phyloP scores from a whole-genome alignment of 2,329 filamentous ascomycete species.

The Aspergillus oerlinghausenensis region DNA sequence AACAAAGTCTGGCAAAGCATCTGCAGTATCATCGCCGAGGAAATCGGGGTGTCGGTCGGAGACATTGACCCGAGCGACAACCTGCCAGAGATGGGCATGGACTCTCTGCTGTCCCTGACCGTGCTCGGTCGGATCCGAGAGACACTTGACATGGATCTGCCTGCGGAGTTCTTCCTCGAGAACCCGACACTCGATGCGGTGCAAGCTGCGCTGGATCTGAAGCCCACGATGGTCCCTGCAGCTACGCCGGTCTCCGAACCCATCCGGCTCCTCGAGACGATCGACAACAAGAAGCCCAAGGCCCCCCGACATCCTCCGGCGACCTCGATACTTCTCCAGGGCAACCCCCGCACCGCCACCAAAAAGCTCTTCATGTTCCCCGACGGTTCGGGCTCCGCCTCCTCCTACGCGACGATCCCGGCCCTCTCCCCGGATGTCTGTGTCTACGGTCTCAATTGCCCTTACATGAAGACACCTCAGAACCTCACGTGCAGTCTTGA shows the following conservation, averaged over 20 bases:
- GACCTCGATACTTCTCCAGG: conserved; percentile 41
- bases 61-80: conserved; percentile 39
- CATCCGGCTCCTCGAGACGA: conserved; percentile 20
- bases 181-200: conserved; percentile 40
- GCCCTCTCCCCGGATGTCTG: conserved; percentile 37
- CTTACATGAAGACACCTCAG: conserved; percentile 41
- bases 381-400: conserved; percentile 45
- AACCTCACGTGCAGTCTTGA: conserved; percentile 33
- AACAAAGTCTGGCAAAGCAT: conserved; percentile 38
- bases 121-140: conserved; percentile 44
- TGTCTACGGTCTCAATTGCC: conserved; percentile 42
- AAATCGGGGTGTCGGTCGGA: conserved; percentile 40
- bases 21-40: conserved; percentile 38
- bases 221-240: conserved; percentile 27
- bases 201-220: conserved; percentile 35
- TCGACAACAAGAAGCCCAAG: conserved; percentile 19
- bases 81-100: conserved; percentile 42
- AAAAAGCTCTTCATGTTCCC: conserved; percentile 42
- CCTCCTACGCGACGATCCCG: conserved; percentile 43
- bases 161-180: conserved; percentile 42
- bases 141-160: conserved; percentile 37
- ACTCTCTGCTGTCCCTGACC: conserved; percentile 44
- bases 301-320: conserved; percentile 31
- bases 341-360: conserved; percentile 40
- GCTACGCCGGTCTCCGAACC: conserved; percentile 10